A percentile compares a stretch with the other conserved stretches of the same genome.
Evolutionary conservation across 73 alveolate species (phyloP).

Genomic region (Paramecium bursaria): DNA sequence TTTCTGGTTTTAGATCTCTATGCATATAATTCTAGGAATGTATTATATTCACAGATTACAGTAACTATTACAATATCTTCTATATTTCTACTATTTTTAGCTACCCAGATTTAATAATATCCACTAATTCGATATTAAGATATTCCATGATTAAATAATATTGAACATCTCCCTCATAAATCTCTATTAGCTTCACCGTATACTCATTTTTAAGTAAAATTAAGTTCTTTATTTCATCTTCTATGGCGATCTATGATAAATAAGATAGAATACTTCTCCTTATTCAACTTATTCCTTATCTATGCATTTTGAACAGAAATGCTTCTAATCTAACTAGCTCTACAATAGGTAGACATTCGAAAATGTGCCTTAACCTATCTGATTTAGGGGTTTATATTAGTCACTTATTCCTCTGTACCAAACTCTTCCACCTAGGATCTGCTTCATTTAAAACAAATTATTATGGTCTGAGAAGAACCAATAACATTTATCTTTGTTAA

Average conservation of each 20-base stretch:
- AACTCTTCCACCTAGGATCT: slow-evolving; percentile 24
- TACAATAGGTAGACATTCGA: slow-evolving; percentile 41
- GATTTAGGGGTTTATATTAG: slow-evolving; percentile 3
- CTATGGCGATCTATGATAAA: background rate
- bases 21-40: slow-evolving; percentile 35
- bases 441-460: background rate
- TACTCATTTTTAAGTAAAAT: background rate
- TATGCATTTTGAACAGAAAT: slow-evolving; percentile 12
- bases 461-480: slow-evolving; percentile 36
- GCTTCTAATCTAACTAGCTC: background rate
- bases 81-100: background rate
- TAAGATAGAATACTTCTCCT: background rate
- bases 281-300: slow-evolving; percentile 20
- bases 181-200: background rate
- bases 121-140: slow-evolving; percentile 12
- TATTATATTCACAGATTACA: background rate
- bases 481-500: slow-evolving; percentile 25
- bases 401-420: slow-evolving; percentile 15
- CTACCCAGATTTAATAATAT: background rate
- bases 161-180: slow-evolving; percentile 41
- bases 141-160: slow-evolving; percentile 39
- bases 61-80: background rate
- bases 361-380: slow-evolving; percentile 46
- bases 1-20: slow-evolving; percentile 62
- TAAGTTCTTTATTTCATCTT: slow-evolving; percentile 23